A percentile compares a stretch with the other conserved stretches of the same genome.
Evolutionary conservation across 2,329 filamentous ascomycete genomes (phyloP).

Genomic region (Alternaria conjuncta): DNA sequence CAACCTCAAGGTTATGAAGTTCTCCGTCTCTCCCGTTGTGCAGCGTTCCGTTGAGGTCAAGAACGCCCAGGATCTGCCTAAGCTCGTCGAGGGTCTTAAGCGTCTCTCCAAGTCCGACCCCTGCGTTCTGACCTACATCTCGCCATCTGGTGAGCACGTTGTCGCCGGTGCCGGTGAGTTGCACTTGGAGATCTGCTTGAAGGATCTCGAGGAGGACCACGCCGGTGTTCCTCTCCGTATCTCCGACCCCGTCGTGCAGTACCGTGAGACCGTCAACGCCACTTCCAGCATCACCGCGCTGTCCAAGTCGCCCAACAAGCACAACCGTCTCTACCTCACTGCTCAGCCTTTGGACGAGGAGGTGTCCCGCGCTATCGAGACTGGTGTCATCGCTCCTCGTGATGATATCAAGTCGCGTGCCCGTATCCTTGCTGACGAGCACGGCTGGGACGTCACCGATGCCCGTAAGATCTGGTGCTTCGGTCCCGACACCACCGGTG

Average conservation of each 20-base stretch:
- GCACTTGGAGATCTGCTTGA: conserved; percentile 99
- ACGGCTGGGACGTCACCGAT: conserved; percentile 99
- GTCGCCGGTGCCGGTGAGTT: conserved; percentile 99
- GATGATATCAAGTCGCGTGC: conserved; percentile 99
- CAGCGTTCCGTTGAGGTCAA: conserved; percentile 99
- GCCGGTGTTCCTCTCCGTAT: conserved; percentile 97
- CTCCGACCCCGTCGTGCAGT: conserved; percentile 97
- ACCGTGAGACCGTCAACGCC: conserved; percentile 90
- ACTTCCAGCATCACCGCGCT: conserved; percentile 94
- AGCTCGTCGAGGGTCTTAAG: conserved; percentile 99
- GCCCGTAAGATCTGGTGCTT: conserved; percentile 99
- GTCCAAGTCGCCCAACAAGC: conserved; percentile 99
- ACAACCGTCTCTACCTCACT: conserved; percentile 99
- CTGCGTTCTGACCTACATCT: conserved; percentile 91
- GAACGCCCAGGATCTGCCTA: conserved; percentile 99
- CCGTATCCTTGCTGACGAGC: conserved; percentile 93
- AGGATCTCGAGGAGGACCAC: conserved; percentile 99
- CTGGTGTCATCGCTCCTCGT: conserved; percentile 89
- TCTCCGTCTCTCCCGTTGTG: conserved; percentile 99
- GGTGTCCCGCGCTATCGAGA: conserved; percentile 86
- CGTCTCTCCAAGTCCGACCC: conserved; percentile 99
- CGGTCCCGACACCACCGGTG: conserved; percentile 94
- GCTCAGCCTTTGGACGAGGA: conserved; percentile 93
- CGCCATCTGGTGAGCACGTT: conserved; percentile 95
- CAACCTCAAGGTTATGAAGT: conserved; percentile 99